Conservation (phyloP, 768 basidiomycete genomes). For the Collybia mongolica region DNA sequence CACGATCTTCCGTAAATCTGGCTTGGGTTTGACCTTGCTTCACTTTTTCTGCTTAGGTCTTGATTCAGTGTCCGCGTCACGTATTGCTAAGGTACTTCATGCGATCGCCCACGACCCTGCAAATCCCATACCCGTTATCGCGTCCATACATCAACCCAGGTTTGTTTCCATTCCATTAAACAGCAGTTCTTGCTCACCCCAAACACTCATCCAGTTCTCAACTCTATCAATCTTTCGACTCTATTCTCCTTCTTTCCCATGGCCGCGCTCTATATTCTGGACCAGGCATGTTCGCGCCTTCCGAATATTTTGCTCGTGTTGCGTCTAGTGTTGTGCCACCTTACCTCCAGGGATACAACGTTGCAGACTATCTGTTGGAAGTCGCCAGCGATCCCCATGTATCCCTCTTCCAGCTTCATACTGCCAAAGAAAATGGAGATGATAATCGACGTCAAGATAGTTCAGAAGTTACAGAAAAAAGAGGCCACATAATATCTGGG, state of each 20-base stretch:
- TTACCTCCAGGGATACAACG: slow-evolving; percentile 82
- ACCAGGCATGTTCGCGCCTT: slow-evolving; percentile 68
- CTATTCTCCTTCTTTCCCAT: slow-evolving; percentile 72
- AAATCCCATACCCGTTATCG: slow-evolving; percentile 78
- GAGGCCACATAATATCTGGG: not conserved
- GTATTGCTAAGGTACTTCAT: slow-evolving; percentile 75
- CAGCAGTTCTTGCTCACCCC: not conserved
- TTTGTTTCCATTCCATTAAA: slow-evolving; percentile 21
- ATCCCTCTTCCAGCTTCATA: slow-evolving; percentile 36
- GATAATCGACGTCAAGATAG: not conserved
- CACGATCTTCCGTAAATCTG: slow-evolving; percentile 1
- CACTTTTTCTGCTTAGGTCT: slow-evolving; percentile 45
- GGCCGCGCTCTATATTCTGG: slow-evolving; percentile 82
- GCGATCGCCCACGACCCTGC: slow-evolving; percentile 69
- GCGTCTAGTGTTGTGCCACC: slow-evolving; percentile 38
- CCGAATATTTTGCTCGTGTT: slow-evolving; percentile 57
- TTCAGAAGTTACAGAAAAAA: slow-evolving; percentile 11
- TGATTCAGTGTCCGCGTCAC: slow-evolving; percentile 84
- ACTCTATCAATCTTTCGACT: slow-evolving; percentile 83
- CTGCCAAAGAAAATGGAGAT: not conserved
- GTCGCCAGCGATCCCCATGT: slow-evolving; percentile 70
- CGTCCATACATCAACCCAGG: slow-evolving; percentile 89
- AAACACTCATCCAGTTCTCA: slow-evolving; percentile 51
- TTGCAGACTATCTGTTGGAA: slow-evolving; percentile 91
- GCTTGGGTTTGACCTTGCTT: slow-evolving; percentile 1